Conservation (phyloP, 2,329 filamentous ascomycete genomes). For the Bipolaris sorokiniana region DNA sequence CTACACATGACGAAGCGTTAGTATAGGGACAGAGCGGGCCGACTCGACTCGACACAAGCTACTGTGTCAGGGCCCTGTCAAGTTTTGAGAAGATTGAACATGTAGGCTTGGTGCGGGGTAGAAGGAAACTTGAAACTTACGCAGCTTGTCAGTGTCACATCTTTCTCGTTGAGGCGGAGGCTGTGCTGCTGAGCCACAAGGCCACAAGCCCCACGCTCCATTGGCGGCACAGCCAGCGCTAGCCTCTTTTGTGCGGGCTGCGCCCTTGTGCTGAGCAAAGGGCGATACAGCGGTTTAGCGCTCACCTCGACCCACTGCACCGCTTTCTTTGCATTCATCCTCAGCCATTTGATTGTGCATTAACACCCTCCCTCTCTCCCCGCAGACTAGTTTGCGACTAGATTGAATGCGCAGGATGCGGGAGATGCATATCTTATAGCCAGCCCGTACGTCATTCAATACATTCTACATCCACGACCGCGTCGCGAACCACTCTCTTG, state of each 20-base stretch:
- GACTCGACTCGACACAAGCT: no score
- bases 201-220: constrained; percentile 13
- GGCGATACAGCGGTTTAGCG: constrained; percentile 23
- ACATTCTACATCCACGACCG: not conserved
- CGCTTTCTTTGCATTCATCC: constrained; percentile 5
- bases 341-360: no score
- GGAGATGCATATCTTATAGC: not conserved
- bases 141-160: not conserved
- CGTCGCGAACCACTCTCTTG: constrained; percentile 9
- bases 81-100: no score
- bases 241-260: constrained; percentile 13
- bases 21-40: no score
- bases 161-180: not conserved
- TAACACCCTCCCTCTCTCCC: no score
- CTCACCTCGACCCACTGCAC: constrained; percentile 4
- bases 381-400: not conserved
- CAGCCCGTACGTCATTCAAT: not conserved
- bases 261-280: constrained; percentile 19
- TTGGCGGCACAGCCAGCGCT: constrained; percentile 12
- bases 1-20: no score
- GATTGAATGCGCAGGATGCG: not conserved
- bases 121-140: no score
- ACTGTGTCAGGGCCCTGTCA: no score
- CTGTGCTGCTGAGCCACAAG: constrained; percentile 5
- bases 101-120: not conserved